Base-by-base conservation (phyloP, 495 filamentous ascomycete genomes). In the Apodospora peruviana region DNA sequence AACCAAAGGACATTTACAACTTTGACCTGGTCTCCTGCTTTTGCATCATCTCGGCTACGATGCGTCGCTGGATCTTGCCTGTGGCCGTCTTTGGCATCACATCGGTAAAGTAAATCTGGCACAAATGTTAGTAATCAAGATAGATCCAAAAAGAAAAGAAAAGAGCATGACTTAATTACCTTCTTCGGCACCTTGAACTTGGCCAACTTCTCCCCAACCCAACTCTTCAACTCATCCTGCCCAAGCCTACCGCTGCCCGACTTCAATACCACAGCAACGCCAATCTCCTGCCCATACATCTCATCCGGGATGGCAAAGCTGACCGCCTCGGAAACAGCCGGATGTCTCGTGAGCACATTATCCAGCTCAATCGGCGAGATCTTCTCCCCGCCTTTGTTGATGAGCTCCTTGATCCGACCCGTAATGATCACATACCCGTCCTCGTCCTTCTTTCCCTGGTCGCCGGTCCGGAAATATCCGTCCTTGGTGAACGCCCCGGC, bases 51-150 rank as follows among this genome's bases (percentile, higher is more conserved):
- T 91, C 84, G 4, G 88, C 88, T 10, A 91, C 86, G 51, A 87
- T 84, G 25, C 86, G 75, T 45, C 88, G 69, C 67, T 91, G 88
- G 44, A 91, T 82, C 71, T 91, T 94, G 22, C 88, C 88, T 7
- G 88, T 94, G n/a, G 88, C 86, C 19, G 88, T 94, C 71, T 91
- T 91, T 29, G 88, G 88, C 80, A 93, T 91, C 47, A 80, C 67
- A 45, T 86, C 73, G 5, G 85, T 87, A 52, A 90, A 88, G 66
- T 83, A 91, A 21, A 91, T 70, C 83, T 86, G 55, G 27, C 7
- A 32, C 27, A 22, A 21, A 22, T 22, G 25, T 20, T 29, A 14
- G 16, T 21, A 22, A 23, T 10, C 4, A 1, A 27, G n/a, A n/a
- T n/a, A n/a, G n/a, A n/a, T n/a, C n/a, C n/a, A n/a, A n/a, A n/a